Base-by-base conservation (phyloP, 108 stramenopile genomes). In the Halocafeteria seosinensis region DNA sequence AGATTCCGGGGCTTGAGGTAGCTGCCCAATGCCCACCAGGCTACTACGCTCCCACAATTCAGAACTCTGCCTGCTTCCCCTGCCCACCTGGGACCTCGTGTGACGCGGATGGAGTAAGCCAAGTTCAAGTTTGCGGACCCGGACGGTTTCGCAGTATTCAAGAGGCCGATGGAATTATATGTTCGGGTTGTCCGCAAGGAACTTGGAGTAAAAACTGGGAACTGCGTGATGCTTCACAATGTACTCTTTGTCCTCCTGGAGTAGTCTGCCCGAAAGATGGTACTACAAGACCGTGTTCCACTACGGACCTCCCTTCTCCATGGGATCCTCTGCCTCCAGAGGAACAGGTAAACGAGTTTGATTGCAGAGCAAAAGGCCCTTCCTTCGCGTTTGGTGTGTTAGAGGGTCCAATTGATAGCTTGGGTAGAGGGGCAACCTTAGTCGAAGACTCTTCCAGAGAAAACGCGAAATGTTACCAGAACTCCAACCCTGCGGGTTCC, bases 171-270 rank as follows among this genome's bases (percentile, higher is more conserved):
- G 63, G 62, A 3, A 33, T 62, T 9, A 60, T 67, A 0, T 67
- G 66, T 27, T 30, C 23, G 34, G 69, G 63, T 28, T 86, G 82
- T 52, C 76, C 79, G 26, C 71, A 78, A 67, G 85, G 87, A 3
- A 84, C 81, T 1, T 89, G 88, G 88, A 81, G 79, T 50, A 89
- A 87, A 63, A 86, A 89, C 68, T 89, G 85, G 84, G 81, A 84
- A 34, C 67, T 89, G 50, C 69, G 88, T 57, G 85, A 87, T 52
- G 70, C 68, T 47, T 82, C 82, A 0, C 85, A 87, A 65, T 89
- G 88, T 65, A 80, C 52, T 12, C 55, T 77, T 33, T 87, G 86
- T 63, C 80, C 88, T 0, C 76, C 86, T 13, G 88, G 88, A 8
- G 70, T 75, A 9, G 83, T 87, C 11, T 87, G 86, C 64, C 71